Evolutionary conservation across 202 grass and related monocot species (phyloP), one percentile per base, ranked within the genome.

Genomic region (Brachypodium distachyon): DNA sequence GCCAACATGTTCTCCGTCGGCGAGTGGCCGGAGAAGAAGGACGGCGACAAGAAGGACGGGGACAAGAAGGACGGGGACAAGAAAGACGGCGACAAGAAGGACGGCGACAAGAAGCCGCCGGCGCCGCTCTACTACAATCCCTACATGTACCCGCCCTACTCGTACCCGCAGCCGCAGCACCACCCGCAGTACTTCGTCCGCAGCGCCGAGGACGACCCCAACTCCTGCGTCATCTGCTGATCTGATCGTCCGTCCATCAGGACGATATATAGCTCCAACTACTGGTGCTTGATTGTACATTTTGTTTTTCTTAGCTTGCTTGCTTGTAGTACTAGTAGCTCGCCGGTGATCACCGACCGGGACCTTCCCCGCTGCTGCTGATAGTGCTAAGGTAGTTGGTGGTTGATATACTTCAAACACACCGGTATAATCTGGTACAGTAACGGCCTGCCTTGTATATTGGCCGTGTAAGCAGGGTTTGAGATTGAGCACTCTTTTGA

Each of bases 151-250:
- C 37, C 36, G 12, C 12, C n/a, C n/a, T n/a, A 25, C 37, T 72
- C 22, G 23, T 77, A 82, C 65, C 16, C 49, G n/a, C n/a, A n/a
- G n/a, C n/a, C n/a, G n/a, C n/a, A n/a, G n/a, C n/a, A n/a, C n/a
- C 25, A 9, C 52, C 38, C 32, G 5, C 87, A 73, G 2, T 86
- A 90, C 75, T 14, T 67, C 74, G 83, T 91, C 46, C 86, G 71
- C 78, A 91, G 85, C 81, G 29, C 71, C 19, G 92, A 95, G 83
- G 92, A 95, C 58, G 81, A 95, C 73, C 92, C 92, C 16, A 91
- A 91, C 86, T 89, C 88, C 10, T 95, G 92, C 71, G 77, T 90
- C 82, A 95, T 95, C 67, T 79, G 74, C 87, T 90, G 74, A 85
- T 46, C 51, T 4, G 2, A 6, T 5, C 18, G 27, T 34, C 3